Evolutionary conservation across 257 asterid species (phyloP), one percentile per base, ranked within the genome.

Genomic region (Fraxinus americana): DNA sequence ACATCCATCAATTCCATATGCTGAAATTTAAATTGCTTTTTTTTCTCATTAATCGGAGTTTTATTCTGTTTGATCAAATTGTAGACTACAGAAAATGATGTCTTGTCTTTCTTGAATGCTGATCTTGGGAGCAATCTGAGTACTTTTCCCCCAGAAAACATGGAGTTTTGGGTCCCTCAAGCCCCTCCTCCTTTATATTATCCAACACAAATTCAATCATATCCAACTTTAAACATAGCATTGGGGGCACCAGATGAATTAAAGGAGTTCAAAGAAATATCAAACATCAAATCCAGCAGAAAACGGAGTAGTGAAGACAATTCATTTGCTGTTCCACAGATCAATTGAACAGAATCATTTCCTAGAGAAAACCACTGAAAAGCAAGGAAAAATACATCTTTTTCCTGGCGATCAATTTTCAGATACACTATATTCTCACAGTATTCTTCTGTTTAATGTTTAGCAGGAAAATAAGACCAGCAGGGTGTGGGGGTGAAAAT

Each of bases 321-420:
- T 67, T 87, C 87, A 61, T 88, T 84, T 81, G 87, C 96, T 27
- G 98, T 94, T 78, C 98, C 98, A 78, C 96, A 92, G 86, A 92
- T 90, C 63, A 84, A 76, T 65, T 90, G 92, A 61, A 67, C 85
- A 79, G 27, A 73, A 81, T 88, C 11, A 65, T 45, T 79, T 83
- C 82, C 69, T 66, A 72, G 39, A 88, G 85, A 83, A 91, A 83
- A 89, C 73, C 67, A 71, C n/a, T 21, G 23, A 17, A 5, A 41
- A 41, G 48, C 52, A 39, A 29, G 68, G 16, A 41, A 72, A 50
- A 54, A 27, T 17, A 32, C 19, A 43, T 72, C 9, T 29, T 30
- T 63, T 72, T 43, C 65, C 36, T 3, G 45, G 73, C 50, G 59
- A 63, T 74, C 76, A 32, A 43, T 43, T 13, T 57, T 6, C 35